A percentile compares a stretch with the other conserved stretches of the same genome.
Conservation (phyloP, 352 stramenopile genomes). For the Peronospora tabacina region DNA sequence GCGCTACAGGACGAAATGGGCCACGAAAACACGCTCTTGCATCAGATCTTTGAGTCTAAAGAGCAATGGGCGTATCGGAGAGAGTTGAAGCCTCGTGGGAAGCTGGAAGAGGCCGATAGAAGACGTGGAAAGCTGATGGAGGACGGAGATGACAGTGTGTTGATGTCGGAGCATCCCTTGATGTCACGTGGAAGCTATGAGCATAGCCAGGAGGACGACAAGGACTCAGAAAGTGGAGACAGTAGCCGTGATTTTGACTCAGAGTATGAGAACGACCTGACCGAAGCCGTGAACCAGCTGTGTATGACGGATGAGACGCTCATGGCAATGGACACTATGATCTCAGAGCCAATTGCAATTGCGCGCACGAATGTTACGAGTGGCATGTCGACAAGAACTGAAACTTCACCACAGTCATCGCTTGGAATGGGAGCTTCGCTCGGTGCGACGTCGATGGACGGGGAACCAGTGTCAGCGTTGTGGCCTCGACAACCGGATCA, state of each 20-base stretch:
- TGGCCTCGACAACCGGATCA: conserved; percentile 76
- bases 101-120: conserved; percentile 22
- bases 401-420: conserved; percentile 61
- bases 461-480: conserved; percentile 60
- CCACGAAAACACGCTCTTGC: conserved; percentile 39
- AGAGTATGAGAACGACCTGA: conserved; percentile 66
- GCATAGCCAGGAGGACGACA: conserved; percentile 16
- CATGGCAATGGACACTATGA: conserved; percentile 37
- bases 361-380: conserved; percentile 18
- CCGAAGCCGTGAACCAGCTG: conserved; percentile 56
- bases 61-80: conserved; percentile 6
- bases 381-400: conserved; percentile 26
- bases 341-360: conserved; percentile 53
- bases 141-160: conserved; percentile 4
- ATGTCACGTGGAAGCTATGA: conserved; percentile 11
- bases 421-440: conserved; percentile 55
- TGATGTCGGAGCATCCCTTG: conserved; percentile 1
- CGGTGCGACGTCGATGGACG: conserved; percentile 55
- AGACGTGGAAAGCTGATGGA: conserved; percentile 14
- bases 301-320: conserved; percentile 59
- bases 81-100: too few relatives aligned
- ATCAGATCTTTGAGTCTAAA: conserved; percentile 37
- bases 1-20: conserved; percentile 54
- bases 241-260: conserved; percentile 50
- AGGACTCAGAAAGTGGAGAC: conserved; percentile 11